phyloP scores from a whole-genome alignment of 1,284 basidiomycete genomes.

The Cutaneotrichosporon sp. region DNA sequence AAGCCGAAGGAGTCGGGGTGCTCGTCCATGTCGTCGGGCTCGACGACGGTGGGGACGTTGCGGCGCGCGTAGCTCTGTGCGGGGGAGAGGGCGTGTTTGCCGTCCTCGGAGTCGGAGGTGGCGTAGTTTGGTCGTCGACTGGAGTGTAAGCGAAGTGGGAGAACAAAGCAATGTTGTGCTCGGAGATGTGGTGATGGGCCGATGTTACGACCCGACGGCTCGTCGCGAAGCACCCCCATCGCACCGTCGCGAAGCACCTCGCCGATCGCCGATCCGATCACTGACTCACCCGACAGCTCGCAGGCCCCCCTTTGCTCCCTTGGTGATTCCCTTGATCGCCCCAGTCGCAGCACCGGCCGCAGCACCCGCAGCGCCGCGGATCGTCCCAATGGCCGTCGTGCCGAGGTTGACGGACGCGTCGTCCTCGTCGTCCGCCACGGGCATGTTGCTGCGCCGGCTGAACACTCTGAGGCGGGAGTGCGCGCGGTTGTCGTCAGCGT shows the following conservation, averaged over 20 bases:
- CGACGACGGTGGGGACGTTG: conserved; percentile 40
- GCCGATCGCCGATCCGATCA: not conserved
- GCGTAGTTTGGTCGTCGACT: conserved; percentile 27
- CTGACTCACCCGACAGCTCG: conserved; percentile 38
- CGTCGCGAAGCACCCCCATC: not conserved
- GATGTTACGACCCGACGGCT: not conserved
- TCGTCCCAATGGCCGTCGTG: conserved; percentile 16
- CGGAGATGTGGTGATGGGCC: no score
- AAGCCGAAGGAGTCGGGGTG: not conserved
- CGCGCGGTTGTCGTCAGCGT: conserved; percentile 1
- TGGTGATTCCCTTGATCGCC: conserved; percentile 38
- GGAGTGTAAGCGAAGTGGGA: not conserved
- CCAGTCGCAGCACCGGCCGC: no score
- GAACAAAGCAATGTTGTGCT: no score
- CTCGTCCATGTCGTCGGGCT: conserved; percentile 26
- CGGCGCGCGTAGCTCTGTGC: conserved; percentile 1
- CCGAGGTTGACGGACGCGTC: conserved; percentile 7
- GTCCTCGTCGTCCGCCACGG: conserved; percentile 15
- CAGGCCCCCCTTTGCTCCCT: conserved; percentile 39
- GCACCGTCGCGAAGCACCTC: no score
- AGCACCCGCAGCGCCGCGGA: conserved; percentile 6
- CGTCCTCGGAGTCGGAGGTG: conserved; percentile 44
- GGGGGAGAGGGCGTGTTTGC: conserved; percentile 5
- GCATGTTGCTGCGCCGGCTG: conserved; percentile 6
- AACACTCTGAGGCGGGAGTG: conserved; percentile 11